Conservation (phyloP, 805 yeast species). For the Pichia eremophila region DNA sequence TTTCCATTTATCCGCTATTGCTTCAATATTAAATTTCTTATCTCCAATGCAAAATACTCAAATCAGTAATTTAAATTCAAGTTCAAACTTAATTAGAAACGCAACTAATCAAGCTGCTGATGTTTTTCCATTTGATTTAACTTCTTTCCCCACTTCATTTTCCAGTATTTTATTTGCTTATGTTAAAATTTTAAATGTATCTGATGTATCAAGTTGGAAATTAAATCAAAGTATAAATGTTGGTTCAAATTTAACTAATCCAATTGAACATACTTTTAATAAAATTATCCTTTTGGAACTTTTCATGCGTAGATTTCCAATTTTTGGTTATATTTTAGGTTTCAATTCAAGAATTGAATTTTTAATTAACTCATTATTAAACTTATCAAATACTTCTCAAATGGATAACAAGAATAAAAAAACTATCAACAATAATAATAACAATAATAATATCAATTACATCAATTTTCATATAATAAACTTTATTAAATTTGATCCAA, state of each 20-base stretch:
- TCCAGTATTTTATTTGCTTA: conserved; percentile 4
- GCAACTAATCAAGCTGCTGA: conserved; percentile 1
- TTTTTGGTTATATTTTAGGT: conserved; percentile 3
- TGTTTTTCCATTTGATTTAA: conserved; percentile 1
- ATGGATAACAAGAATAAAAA: not conserved
- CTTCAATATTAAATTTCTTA: too few relatives aligned
- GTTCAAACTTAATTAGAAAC: not conserved
- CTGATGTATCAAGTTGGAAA: conserved; percentile 3
- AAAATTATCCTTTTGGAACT: conserved; percentile 15
- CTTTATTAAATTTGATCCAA: conserved; percentile 16
- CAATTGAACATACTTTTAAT: conserved; percentile 19
- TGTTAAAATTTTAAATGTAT: conserved; percentile 10
- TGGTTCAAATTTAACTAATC: not conserved
- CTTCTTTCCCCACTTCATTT: conserved; percentile 3
- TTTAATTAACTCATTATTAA: not conserved
- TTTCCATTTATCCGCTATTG: too few relatives aligned
- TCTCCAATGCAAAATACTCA: too few relatives aligned
- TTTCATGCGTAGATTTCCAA: conserved; percentile 9
- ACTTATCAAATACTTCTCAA: not conserved
- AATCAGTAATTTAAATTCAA: not conserved
- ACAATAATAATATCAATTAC: not conserved
- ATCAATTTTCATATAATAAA: conserved; percentile 8
- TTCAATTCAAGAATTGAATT: not conserved
- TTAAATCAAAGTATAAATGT: not conserved
- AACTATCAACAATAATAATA: not conserved